These are phyloP conservation scores for Phtheirospermum japonicum DNA, from an alignment of 257 asterid species.

Conservation along the genomic window DNA sequence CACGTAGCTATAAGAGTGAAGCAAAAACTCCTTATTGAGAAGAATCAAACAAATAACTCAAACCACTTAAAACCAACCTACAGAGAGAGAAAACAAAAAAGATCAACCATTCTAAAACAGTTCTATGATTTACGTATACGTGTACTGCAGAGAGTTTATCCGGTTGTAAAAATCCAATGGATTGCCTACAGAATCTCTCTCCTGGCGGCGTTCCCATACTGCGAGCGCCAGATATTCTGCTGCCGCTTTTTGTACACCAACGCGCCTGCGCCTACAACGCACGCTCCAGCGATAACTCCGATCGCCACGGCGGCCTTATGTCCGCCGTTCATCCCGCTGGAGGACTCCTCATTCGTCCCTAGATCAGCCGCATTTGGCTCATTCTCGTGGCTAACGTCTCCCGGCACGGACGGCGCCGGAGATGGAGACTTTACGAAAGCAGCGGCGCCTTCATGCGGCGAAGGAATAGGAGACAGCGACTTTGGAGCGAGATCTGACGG, in stretches of 20 bases:
- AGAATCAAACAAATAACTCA: conserved; percentile 34
- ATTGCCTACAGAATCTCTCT: conserved; percentile 45
- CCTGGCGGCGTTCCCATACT: conserved; percentile 48
- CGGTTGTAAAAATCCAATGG: not conserved
- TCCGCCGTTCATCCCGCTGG: conserved; percentile 54
- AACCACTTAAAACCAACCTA: not conserved
- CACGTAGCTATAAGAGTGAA: not conserved
- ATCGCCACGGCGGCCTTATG: conserved; percentile 62
- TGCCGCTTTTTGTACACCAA: conserved; percentile 67
- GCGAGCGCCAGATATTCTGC: conserved; percentile 66
- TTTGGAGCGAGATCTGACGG: conserved; percentile 42
- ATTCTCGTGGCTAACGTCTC: conserved; percentile 31
- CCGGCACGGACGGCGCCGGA: conserved; percentile 37
- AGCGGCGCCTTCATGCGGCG: conserved; percentile 19
- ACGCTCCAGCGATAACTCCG: conserved; percentile 55
- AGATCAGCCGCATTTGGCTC: conserved; percentile 30
- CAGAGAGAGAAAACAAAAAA: not conserved
- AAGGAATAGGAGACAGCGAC: conserved; percentile 40
- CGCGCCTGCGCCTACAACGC: conserved; percentile 46
- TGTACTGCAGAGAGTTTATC: not conserved
- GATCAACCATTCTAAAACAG: not conserved
- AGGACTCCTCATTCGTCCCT: conserved; percentile 25
- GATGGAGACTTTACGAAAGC: conserved; percentile 18
- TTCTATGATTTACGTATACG: not conserved
- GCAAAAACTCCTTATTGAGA: conserved; percentile 20